These are phyloP conservation scores for Apiospora pterosperma DNA, from an alignment of 2,329 filamentous ascomycete species.

Conservation along the genomic window DNA sequence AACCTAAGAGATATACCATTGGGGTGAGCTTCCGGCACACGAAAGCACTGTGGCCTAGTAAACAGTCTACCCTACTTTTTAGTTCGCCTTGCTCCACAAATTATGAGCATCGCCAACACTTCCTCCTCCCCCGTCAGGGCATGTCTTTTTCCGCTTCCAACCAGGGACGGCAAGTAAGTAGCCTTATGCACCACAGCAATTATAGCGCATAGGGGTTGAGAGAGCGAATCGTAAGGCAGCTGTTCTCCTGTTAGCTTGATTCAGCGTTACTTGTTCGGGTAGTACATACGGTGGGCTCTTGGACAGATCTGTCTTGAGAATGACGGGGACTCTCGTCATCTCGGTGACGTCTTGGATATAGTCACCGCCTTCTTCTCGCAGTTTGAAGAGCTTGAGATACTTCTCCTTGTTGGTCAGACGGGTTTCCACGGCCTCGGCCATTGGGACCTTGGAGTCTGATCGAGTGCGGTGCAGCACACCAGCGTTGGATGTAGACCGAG, in stretches of 20 bases:
- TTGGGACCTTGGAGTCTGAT: slow-evolving; percentile 88
- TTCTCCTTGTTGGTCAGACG: slow-evolving; percentile 93
- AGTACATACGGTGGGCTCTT: slow-evolving; percentile 97
- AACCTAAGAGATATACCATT: slow-evolving; percentile 21
- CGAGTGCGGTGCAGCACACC: slow-evolving; percentile 80
- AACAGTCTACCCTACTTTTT: slow-evolving; percentile 5
- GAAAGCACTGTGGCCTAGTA: not conserved
- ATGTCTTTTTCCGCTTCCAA: not conserved
- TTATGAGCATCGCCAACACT: slow-evolving; percentile 1
- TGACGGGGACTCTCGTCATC: slow-evolving; percentile 96
- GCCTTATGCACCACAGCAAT: slow-evolving; percentile 5
- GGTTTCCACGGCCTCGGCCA: slow-evolving; percentile 69
- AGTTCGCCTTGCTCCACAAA: not conserved
- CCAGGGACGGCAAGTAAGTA: slow-evolving; percentile 4
- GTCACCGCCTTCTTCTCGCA: slow-evolving; percentile 89
- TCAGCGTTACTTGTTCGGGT: not conserved
- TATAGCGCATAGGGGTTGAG: slow-evolving; percentile 60
- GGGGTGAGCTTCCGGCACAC: slow-evolving; percentile 4
- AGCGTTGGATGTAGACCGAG: slow-evolving; percentile 66
- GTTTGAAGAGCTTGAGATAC: slow-evolving; percentile 83
- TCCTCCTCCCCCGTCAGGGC: not conserved
- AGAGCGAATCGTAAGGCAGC: slow-evolving; percentile 65
- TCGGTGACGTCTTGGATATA: slow-evolving; percentile 98
- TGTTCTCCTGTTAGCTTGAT: slow-evolving; percentile 37
- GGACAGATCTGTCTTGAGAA: slow-evolving; percentile 94